Percentiles rank a stretch among this genome's conserved stretches.
Conservation (phyloP, 257 asterid species). For the Ajuga chamaepitys region DNA sequence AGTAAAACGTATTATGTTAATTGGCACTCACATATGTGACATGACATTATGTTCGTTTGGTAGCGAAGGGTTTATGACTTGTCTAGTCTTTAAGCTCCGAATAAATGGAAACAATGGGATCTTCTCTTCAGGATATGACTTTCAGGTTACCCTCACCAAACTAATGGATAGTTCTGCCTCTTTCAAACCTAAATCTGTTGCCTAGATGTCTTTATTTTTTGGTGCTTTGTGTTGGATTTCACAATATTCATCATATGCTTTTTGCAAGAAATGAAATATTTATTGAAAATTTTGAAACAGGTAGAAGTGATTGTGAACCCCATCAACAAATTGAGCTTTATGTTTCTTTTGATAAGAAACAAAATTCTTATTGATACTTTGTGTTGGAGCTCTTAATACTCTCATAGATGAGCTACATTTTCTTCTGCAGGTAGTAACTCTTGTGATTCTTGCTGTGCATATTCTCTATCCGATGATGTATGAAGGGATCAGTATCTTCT, state of each 20-base stretch:
- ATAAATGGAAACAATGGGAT: neutral
- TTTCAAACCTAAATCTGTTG: neutral
- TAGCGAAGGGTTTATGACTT: neutral
- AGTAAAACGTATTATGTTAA: neutral
- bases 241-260: too few relatives aligned
- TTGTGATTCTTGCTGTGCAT: slow-evolving; percentile 65
- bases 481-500: slow-evolving; percentile 68
- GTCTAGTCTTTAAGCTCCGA: neutral
- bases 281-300: too few relatives aligned
- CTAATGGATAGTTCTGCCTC: neutral
- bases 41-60: neutral
- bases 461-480: slow-evolving; percentile 62
- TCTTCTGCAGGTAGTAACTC: slow-evolving; percentile 57
- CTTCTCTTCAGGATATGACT: neutral
- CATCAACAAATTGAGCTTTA: too few relatives aligned
- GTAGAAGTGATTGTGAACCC: too few relatives aligned
- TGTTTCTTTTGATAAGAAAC: too few relatives aligned
- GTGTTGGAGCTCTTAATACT: neutral
- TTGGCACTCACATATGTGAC: neutral
- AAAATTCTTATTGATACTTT: too few relatives aligned
- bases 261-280: too few relatives aligned
- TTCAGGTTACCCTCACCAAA: neutral
- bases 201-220: slow-evolving; percentile 1
- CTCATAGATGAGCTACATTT: slow-evolving; percentile 2
- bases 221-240: slow-evolving; percentile 1